phyloP scores from a whole-genome alignment of 2,329 filamentous ascomycete genomes.

The Microdochium bolleyi region DNA sequence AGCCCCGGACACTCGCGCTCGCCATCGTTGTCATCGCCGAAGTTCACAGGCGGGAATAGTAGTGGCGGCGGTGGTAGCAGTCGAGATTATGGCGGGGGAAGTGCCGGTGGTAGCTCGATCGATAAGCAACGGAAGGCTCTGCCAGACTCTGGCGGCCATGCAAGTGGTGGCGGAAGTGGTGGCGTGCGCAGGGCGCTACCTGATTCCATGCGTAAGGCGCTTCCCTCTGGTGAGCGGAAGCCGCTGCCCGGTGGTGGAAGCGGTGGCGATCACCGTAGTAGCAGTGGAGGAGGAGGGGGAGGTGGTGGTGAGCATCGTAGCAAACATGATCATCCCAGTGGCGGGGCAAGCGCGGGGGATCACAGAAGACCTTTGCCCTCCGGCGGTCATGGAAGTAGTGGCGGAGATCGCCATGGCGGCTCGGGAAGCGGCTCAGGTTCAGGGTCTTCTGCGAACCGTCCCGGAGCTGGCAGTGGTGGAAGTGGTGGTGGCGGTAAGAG shows the following conservation, averaged over 20 bases:
- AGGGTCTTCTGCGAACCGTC: slow-evolving; percentile 6
- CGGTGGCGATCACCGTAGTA: background rate
- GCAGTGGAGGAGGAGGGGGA: background rate
- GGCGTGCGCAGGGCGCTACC: slow-evolving; percentile 13
- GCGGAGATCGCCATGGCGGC: slow-evolving; percentile 4
- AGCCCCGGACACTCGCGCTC: background rate
- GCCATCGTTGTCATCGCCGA: background rate
- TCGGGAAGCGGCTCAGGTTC: slow-evolving; percentile 16
- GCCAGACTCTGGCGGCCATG: background rate
- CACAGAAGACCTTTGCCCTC: slow-evolving; percentile 10
- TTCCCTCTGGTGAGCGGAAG: slow-evolving; percentile 3
- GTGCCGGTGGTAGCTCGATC: background rate
- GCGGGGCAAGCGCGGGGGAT: background rate
- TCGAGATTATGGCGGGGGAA: background rate
- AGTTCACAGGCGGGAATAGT: background rate
- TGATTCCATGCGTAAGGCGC: slow-evolving; percentile 2
- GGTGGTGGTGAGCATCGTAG: background rate
- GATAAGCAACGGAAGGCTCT: background rate
- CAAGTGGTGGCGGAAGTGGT: slow-evolving; percentile 4
- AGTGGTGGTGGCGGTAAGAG: slow-evolving; percentile 3
- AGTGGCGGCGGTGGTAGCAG: background rate
- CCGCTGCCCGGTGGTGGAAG: slow-evolving; percentile 10
- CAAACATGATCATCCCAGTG: background rate
- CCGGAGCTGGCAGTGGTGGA: slow-evolving; percentile 2
- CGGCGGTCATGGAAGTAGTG: background rate